Base-by-base conservation (phyloP, 805 yeast species). In the Candida parachauliodes region DNA sequence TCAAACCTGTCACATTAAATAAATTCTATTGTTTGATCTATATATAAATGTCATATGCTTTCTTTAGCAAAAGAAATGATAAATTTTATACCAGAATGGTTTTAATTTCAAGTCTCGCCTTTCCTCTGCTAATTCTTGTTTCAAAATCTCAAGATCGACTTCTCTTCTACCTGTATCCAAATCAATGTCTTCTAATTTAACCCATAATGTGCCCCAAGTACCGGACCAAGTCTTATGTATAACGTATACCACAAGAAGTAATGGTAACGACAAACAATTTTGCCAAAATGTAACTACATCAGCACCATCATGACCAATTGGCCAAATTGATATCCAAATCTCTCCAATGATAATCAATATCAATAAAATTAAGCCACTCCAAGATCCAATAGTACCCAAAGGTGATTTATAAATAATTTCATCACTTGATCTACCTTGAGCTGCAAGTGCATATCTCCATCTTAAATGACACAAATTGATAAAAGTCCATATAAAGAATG, bases 241-340 rank as follows among this genome's bases (percentile, higher is more conserved):
- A 22, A 66, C 32, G 56, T 68, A 72, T 40, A 76, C 60, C 1
- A 67, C 48, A 24, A 77, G 42, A 58, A 73, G 64, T 24, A 71
- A 63, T 12, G 71, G 65, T 29, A 72, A 59, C 26, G 76, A 73
- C 42, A 76, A 53, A 57, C 78, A 77, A 41, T 69, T 58, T 50
- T 76, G 64, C 65, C 78, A 75, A 57, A 77, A 77, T 4, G 54
- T 55, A 22, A 47, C 50, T 8, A 65, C 70, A 41, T 38, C 55
- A 42, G 49, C 52, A 16, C 30, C 30, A n/a, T 46, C 36, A 4
- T 25, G 45, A 16, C 58, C 65, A 32, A 58, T 54, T 26, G 72
- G 72, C 52, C 52, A 66, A 36, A 65, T 49, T 2, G 73, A 59
- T 5, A 63, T 56, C 62, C 69, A 67, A 36, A 67, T 50, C 42